Base-by-base conservation (phyloP, 2,329 filamentous ascomycete species). In the Colletotrichum sojae region DNA sequence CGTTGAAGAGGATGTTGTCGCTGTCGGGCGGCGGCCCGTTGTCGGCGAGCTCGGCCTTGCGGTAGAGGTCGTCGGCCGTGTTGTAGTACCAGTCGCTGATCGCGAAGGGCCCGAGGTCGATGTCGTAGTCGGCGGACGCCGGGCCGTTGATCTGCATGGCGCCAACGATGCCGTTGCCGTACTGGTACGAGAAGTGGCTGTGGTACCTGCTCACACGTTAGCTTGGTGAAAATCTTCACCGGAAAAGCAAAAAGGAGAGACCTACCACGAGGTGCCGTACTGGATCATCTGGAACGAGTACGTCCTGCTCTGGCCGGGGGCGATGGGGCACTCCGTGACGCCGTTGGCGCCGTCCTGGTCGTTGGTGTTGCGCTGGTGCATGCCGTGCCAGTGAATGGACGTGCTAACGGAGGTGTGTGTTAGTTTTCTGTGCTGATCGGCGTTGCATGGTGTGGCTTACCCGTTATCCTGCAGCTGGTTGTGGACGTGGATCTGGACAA, bases 101-200 rank as follows among this genome's bases (percentile, higher is more conserved):
- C 6, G 83, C 81, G 6, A 86, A 83, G 3, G 72, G 65, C 2
- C 91, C 90, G 0, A 91, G 80, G 73, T 93, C 91, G 49, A 86
- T 82, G 70, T 93, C 89, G 73, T 91, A 91, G 55, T 73, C 71
- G 39, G 70, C 71, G 18, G 71, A 71, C 20, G 72, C 70, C 0
- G 88, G 88, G 0, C 85, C 86, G 57, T 85, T 77, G 61, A 88
- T 83, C 39, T 87, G 75, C 39, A 90, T 83, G 1, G 83, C 76
- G 2, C 88, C 88, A 12, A 83, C 76, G 0, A 89, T 76, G 12
- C 88, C 88, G 70, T 89, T 84, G 39, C 80, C 82, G 69, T 86
- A 86, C 73, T 87, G 84, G 16, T 80, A 77, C 6, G 81, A 81
- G 73, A 85, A 85, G 74, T 88, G 86, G 40, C 81, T 83, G 75